A percentile compares a stretch with the other conserved stretches of the same genome.
phyloP scores from a whole-genome alignment of 352 stramenopile genomes.

The Pythium dissotocum region DNA sequence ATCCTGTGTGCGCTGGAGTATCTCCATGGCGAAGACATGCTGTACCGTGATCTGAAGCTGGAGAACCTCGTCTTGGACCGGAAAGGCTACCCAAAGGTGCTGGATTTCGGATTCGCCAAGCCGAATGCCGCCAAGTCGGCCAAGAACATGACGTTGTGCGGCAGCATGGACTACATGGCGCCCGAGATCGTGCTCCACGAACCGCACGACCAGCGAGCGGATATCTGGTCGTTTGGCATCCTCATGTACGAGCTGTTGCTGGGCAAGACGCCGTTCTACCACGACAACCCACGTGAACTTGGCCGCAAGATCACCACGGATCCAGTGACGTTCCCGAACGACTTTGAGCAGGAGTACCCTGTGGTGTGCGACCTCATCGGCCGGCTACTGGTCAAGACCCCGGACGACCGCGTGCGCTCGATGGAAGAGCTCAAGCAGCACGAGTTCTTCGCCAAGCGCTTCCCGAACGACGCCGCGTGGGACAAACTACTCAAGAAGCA shows the following conservation, averaged over 20 bases:
- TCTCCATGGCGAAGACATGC: slow-evolving; percentile 61
- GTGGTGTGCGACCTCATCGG: slow-evolving; percentile 56
- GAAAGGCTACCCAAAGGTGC: slow-evolving; percentile 85
- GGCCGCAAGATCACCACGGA: slow-evolving; percentile 74
- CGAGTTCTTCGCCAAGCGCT: slow-evolving; percentile 52
- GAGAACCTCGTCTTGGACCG: slow-evolving; percentile 89
- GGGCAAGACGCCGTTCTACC: slow-evolving; percentile 87
- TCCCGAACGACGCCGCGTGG: slow-evolving; percentile 43
- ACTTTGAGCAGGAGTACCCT: slow-evolving; percentile 59
- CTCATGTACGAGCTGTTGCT: slow-evolving; percentile 88
- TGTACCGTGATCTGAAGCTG: slow-evolving; percentile 91
- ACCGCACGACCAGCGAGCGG: slow-evolving; percentile 65
- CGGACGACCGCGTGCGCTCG: slow-evolving; percentile 36
- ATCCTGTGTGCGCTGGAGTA: slow-evolving; percentile 82
- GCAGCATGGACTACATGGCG: slow-evolving; percentile 84
- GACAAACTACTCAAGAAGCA: slow-evolving; percentile 42
- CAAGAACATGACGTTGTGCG: slow-evolving; percentile 74
- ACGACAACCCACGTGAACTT: slow-evolving; percentile 75
- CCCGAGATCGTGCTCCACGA: slow-evolving; percentile 70
- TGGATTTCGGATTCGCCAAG: slow-evolving; percentile 85
- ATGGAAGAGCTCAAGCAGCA: slow-evolving; percentile 63
- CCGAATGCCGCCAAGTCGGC: slow-evolving; percentile 46
- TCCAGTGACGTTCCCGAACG: slow-evolving; percentile 63
- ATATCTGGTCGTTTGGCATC: slow-evolving; percentile 84
- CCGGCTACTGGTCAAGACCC: slow-evolving; percentile 60